phyloP scores from a whole-genome alignment of 345 rosid genomes.

The thale cress (Arabidopsis thaliana) region TAIR10.1 NC_003074.8:7225501-7226000 shows the following conservation, averaged over 20 bases:
- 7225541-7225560: constrained; percentile 81
- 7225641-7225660: constrained; percentile 73
- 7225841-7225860: constrained; percentile 59
- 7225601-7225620: constrained; percentile 68
- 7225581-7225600: constrained; percentile 80
- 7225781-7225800: constrained; percentile 86
- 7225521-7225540: constrained; percentile 90
- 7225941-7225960: constrained; percentile 64
- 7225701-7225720: constrained; percentile 66
- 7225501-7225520: constrained; percentile 89
- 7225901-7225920: constrained; percentile 55
- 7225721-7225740: constrained; percentile 83
- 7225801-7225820: constrained; percentile 91
- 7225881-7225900: constrained; percentile 68
- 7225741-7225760: constrained; percentile 79
- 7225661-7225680: constrained; percentile 85
- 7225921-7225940: constrained; percentile 17
- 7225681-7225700: constrained; percentile 82
- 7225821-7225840: constrained; percentile 77
- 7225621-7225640: constrained; percentile 47
- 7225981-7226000: constrained; percentile 54
- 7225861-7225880: constrained; percentile 64
- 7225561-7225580: constrained; percentile 89
- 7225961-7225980: constrained; percentile 67
- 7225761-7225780: constrained; percentile 78